Evolutionary conservation across 306 rosid species (phyloP), one percentile per base, ranked within the genome.

Genomic region (Lupinus albus): DNA sequence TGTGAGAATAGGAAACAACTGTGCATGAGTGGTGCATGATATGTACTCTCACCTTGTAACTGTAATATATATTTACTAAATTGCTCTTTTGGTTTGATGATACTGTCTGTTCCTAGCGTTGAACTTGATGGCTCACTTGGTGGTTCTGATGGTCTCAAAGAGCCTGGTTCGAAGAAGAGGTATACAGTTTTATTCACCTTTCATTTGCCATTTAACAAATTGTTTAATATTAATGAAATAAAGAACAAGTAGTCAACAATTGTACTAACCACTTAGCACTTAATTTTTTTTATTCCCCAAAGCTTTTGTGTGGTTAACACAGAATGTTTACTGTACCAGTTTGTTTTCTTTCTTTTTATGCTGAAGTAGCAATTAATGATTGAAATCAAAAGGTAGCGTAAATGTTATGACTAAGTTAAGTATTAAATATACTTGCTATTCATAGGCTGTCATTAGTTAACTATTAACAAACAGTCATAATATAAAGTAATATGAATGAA

Each of bases 161-260:
- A 87, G 68, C 71, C 93, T 58, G 88, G 94, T 71, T 79, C 87
- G 2, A 93, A 86, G 75, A 93, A 93, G 87, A 86, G 98, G 97
- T 93, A 69, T 38, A 4, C 9, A 44, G n/a, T 21, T 35, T 50
- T 10, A 18, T 39, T 57, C 7, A 17, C 35, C 5, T n/a, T 66
- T 60, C 51, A 4, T 44, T 38, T 71, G n/a, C 18, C 8, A 16
- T 75, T 32, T 51, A 33, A 30, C 14, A 13, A 25, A 30, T 46
- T 33, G 50, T 18, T 64, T 58, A 4, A 8, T 20, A 62, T 46
- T 20, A 32, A 66, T 18, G 5, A n/a, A 38, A 16, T 4, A 67
- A 67, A 20, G 16, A 58, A 32, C 12, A 11, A 28, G 15, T 65
- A 62, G 62, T 54, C 36, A 38, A 14, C 21, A 59, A 11, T 30